Evolutionary conservation across 768 basidiomycete genomes (phyloP).

Genomic region (Leccinellum rugosiceps): DNA sequence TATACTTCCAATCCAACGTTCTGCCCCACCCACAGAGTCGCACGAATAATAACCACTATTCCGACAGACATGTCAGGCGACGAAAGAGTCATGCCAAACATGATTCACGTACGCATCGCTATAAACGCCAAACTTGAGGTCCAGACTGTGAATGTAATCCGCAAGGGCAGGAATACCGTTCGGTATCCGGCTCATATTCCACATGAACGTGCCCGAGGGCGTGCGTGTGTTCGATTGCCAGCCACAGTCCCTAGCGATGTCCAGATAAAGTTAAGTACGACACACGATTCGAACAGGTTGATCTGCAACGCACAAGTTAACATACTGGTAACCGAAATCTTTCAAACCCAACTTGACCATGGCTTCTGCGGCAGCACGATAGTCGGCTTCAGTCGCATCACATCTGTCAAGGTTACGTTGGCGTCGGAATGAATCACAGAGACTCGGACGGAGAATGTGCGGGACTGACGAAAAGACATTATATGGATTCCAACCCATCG

Average conservation of each 20-base stretch:
- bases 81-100: not conserved
- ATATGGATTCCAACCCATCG: slow-evolving; percentile 19
- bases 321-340: slow-evolving; percentile 5
- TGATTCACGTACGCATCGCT: slow-evolving; percentile 10
- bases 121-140: slow-evolving; percentile 9
- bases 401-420: slow-evolving; percentile 1
- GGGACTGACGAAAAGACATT: slow-evolving; percentile 11
- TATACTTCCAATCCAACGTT: slow-evolving; percentile 7
- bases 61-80: not conserved
- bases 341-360: slow-evolving; percentile 2
- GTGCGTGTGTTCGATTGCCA: slow-evolving; percentile 9
- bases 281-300: not conserved
- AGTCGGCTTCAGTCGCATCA: slow-evolving; percentile 2
- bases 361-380: slow-evolving; percentile 5
- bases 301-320: slow-evolving; percentile 4
- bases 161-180: slow-evolving; percentile 12
- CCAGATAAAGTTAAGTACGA: not conserved
- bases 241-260: slow-evolving; percentile 9
- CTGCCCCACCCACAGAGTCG: not conserved
- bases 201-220: slow-evolving; percentile 3
- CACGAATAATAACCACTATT: slow-evolving; percentile 12
- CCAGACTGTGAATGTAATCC: slow-evolving; percentile 6
- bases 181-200: slow-evolving; percentile 8
- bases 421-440: not conserved
- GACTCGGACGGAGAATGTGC: not conserved